Conservation (phyloP, 2,329 filamentous ascomycete genomes). For the Alternaria tenuissima region DNA sequence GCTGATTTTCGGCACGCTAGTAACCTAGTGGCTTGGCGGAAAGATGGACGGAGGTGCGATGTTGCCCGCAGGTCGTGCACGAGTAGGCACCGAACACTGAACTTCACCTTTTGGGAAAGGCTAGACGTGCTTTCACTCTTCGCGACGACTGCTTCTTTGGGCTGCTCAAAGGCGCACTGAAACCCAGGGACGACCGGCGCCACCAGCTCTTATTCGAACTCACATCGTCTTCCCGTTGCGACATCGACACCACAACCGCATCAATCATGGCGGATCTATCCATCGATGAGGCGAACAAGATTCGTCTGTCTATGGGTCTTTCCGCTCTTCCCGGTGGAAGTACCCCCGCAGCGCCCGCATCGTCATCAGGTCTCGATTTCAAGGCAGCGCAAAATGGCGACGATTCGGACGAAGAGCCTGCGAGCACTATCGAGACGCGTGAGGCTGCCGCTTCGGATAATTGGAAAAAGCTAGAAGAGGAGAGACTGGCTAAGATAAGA, state of each 20-base stretch:
- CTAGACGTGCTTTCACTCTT: neutral
- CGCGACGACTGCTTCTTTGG: neutral
- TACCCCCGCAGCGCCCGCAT: conserved; percentile 63
- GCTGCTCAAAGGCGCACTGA: neutral
- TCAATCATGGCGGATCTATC: conserved; percentile 45
- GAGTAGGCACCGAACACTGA: neutral
- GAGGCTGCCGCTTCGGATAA: conserved; percentile 78
- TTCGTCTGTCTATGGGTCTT: conserved; percentile 87
- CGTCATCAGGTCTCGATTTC: conserved; percentile 64
- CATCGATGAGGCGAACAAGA: conserved; percentile 93
- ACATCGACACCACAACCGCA: conserved; percentile 8
- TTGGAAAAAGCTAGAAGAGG: conserved; percentile 73
- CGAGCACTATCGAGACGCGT: conserved; percentile 84
- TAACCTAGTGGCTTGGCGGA: conserved; percentile 30
- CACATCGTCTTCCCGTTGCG: neutral
- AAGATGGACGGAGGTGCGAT: conserved; percentile 8
- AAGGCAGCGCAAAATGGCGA: conserved; percentile 59
- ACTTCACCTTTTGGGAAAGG: neutral
- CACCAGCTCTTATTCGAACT: neutral
- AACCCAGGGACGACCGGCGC: neutral
- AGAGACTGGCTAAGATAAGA: conserved; percentile 74
- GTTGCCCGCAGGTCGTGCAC: conserved; percentile 11
- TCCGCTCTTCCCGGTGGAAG: conserved; percentile 80
- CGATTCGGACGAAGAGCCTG: conserved; percentile 71
- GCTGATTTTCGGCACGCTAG: conserved; percentile 27